Percentiles rank a stretch among this genome's conserved stretches.
These are phyloP conservation scores for Pythium utonaiense DNA, from an alignment of 352 stramenopile species.

Conservation along the genomic window DNA sequence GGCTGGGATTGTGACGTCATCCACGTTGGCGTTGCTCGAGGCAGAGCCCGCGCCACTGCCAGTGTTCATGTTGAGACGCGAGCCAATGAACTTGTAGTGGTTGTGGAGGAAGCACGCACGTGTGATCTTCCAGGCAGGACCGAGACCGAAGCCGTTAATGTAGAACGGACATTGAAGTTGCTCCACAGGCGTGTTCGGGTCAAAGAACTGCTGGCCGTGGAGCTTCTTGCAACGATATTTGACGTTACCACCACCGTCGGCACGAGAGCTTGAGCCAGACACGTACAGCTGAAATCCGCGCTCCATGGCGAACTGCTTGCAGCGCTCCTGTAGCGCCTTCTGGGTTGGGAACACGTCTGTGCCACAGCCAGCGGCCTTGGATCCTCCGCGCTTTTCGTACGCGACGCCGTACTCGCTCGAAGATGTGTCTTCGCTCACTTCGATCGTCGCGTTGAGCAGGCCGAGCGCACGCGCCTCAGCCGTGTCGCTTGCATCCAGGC, in stretches of 20 bases:
- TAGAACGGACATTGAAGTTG: constrained; percentile 76
- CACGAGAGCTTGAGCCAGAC: constrained; percentile 54
- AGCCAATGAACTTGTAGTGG: constrained; percentile 85
- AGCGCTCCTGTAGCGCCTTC: constrained; percentile 64
- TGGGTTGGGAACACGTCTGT: constrained; percentile 58
- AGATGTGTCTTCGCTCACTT: constrained; percentile 38
- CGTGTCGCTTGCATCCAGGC: constrained; percentile 58
- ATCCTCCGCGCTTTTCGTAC: constrained; percentile 74
- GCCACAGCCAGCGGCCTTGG: constrained; percentile 44
- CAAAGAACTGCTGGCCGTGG: constrained; percentile 73
- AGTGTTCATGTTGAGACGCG: constrained; percentile 24
- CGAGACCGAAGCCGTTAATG: constrained; percentile 73
- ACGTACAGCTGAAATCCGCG: constrained; percentile 75
- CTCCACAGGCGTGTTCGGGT: constrained; percentile 41
- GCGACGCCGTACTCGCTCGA: constrained; percentile 63
- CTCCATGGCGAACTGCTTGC: constrained; percentile 75
- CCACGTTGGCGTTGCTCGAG: not conserved
- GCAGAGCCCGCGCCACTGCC: constrained; percentile 4
- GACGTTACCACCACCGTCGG: constrained; percentile 72
- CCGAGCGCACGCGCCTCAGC: constrained; percentile 42
- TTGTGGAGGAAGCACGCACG: constrained; percentile 74
- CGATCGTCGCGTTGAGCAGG: constrained; percentile 41
- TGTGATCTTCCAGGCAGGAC: constrained; percentile 70
- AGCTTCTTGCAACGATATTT: constrained; percentile 85
- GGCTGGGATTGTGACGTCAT: not conserved